Base-by-base conservation (phyloP, 768 basidiomycete genomes). In the Lentinula raphanica region DNA sequence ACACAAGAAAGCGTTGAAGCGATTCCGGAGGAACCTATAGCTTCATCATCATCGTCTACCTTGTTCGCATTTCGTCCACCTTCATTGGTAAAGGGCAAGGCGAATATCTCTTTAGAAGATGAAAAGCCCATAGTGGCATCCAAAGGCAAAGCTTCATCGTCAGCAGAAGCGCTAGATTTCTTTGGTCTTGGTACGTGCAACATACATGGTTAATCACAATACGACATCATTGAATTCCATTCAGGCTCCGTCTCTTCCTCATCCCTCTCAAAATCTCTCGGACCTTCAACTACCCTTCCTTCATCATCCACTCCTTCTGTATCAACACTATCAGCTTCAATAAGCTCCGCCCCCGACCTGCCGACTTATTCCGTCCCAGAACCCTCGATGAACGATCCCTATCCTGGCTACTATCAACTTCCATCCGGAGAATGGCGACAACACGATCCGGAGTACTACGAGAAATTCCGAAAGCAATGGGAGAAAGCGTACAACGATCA, bases 381-480 rank as follows among this genome's bases (percentile, higher is more conserved):
- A 54, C 92, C 92, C 1, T 87, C 85, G 5, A 80, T 82, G 3
- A 76, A 76, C 7, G 92, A 94, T 66, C 81, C 83, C 15, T 92
- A 92, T 68, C 92, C 92, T 0, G 92, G 92, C 5, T 94, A 94
- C 73, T 93, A 94, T 64, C 85, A 87, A 55, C 78, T 88, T 19
- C 90, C 92, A 0, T 87, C 89, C 6, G 92, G 92, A 17, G 70
- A 79, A 32, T 95, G 92, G 85, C 87, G 82, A 25, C 83, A 85
- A 0, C 79, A 93, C 65, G 90, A 94, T 53, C 70, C 82, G 0
- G 77, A 67, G 32, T 90, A 89, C 69, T 94, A 89, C 64, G 77
- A 75, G 19, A 79, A 75, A 46, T 88, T 87, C 68, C 77, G 84
- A 64, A 79, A 83, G 58, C 86, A 84, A 66, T 93, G 90, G 92